Evolutionary conservation across 805 yeast genomes (phyloP).

Genomic region (Myxozyma udenii): DNA sequence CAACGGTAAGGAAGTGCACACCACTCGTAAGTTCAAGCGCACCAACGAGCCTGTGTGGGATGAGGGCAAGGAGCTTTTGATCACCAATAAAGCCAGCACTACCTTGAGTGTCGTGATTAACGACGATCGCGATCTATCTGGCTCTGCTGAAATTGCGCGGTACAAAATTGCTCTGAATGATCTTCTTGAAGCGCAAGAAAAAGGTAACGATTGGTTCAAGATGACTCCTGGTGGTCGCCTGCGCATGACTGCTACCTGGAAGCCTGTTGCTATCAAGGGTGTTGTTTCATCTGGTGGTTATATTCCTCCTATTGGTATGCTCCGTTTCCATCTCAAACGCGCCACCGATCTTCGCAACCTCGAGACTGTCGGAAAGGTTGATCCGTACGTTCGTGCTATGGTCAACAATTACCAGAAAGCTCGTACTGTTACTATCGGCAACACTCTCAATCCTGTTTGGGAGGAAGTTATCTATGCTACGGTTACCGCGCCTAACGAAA

Average conservation of each 20-base stretch:
- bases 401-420: slow-evolving; percentile 73
- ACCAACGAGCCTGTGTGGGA: slow-evolving; percentile 68
- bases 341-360: slow-evolving; percentile 78
- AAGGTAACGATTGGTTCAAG: slow-evolving; percentile 74
- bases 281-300: slow-evolving; percentile 74
- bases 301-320: slow-evolving; percentile 91
- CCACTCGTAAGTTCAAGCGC: slow-evolving; percentile 58
- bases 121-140: slow-evolving; percentile 55
- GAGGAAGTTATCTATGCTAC: slow-evolving; percentile 80
- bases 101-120: slow-evolving; percentile 64
- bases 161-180: slow-evolving; percentile 54
- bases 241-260: slow-evolving; percentile 71
- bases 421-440: slow-evolving; percentile 67
- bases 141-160: slow-evolving; percentile 59
- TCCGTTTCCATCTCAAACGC: slow-evolving; percentile 63
- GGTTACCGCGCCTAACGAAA: slow-evolving; percentile 77
- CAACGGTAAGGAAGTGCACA: slow-evolving; percentile 56
- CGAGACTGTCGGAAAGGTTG: slow-evolving; percentile 85
- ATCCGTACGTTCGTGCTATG: slow-evolving; percentile 81
- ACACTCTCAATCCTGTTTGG: slow-evolving; percentile 77
- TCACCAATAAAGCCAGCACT: slow-evolving; percentile 68
- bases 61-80: slow-evolving; percentile 60
- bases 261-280: slow-evolving; percentile 68
- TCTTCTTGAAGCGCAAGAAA: slow-evolving; percentile 71
- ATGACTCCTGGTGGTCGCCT: slow-evolving; percentile 71